Evolutionary conservation across 352 stramenopile species (phyloP).

Genomic region (Pythium pyrilobum): DNA sequence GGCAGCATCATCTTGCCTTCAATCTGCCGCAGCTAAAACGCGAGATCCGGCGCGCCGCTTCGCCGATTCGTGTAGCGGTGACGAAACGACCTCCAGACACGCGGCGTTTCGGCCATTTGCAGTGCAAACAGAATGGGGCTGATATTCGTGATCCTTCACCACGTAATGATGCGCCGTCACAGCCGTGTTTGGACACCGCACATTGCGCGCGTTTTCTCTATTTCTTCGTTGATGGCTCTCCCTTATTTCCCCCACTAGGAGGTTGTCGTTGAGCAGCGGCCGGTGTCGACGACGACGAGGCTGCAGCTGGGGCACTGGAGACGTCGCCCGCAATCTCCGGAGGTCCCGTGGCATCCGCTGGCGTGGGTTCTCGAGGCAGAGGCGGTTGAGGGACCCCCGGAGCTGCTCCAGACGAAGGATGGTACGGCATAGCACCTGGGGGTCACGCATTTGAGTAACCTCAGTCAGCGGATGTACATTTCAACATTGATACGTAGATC

Average conservation of each 20-base stretch:
- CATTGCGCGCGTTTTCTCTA: slow-evolving; percentile 1
- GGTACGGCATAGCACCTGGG: slow-evolving; percentile 12
- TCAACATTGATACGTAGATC: too few species aligned
- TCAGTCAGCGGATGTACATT: too few species aligned
- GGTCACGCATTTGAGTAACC: not conserved
- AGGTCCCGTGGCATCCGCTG: not conserved
- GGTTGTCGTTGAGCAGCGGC: not conserved
- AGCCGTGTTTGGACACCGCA: not conserved
- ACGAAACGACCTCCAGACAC: not conserved
- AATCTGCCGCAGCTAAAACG: not conserved
- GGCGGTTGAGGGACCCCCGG: slow-evolving; percentile 13
- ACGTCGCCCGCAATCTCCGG: not conserved
- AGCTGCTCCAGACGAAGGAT: slow-evolving; percentile 3
- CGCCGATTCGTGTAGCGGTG: not conserved
- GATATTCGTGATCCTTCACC: not conserved
- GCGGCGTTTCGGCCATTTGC: too few species aligned
- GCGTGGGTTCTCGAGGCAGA: slow-evolving; percentile 15
- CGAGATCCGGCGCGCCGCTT: not conserved
- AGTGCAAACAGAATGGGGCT: too few species aligned
- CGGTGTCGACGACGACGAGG: not conserved
- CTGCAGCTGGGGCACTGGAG: not conserved
- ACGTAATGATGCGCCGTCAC: not conserved
- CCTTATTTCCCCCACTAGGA: slow-evolving; percentile 2
- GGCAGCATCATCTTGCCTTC: slow-evolving; percentile 31
- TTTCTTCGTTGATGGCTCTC: slow-evolving; percentile 13